Percentiles rank a stretch among this genome's conserved stretches.
phyloP scores from a whole-genome alignment of 1,284 basidiomycete species.

The Golubevia sp. region DNA sequence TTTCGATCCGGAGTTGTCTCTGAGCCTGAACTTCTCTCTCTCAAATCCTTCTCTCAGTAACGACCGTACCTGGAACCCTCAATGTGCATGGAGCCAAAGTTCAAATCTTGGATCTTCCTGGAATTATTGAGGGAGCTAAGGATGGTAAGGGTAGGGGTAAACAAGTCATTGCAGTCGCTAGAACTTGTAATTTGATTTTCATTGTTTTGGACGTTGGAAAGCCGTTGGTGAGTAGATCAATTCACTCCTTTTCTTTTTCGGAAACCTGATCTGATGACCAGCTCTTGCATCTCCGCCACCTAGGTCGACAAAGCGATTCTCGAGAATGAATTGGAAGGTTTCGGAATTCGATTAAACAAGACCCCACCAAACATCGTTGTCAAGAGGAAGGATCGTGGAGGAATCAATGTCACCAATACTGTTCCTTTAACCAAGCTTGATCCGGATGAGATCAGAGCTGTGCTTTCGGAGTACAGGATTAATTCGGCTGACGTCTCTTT shows the following conservation, averaged over 20 bases:
- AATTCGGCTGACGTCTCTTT: conserved; percentile 93
- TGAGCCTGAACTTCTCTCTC: conserved; percentile 61
- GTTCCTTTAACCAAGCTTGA: conserved; percentile 97
- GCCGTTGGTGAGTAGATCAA: conserved; percentile 73
- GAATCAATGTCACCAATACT: conserved; percentile 89
- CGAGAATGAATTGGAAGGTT: conserved; percentile 90
- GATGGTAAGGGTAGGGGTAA: conserved; percentile 97
- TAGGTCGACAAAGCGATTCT: conserved; percentile 83
- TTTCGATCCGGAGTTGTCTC: background rate
- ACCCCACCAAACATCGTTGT: conserved; percentile 81
- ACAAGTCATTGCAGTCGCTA: conserved; percentile 92
- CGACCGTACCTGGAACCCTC: conserved; percentile 89
- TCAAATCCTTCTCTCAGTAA: conserved; percentile 19
- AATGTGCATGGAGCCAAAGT: conserved; percentile 93
- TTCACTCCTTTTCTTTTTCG: no score
- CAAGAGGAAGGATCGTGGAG: conserved; percentile 90
- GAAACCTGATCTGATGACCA: background rate
- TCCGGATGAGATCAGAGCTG: conserved; percentile 93
- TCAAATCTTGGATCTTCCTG: conserved; percentile 71
- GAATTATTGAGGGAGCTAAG: conserved; percentile 98
- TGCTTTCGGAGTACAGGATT: conserved; percentile 86
- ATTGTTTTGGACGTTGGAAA: conserved; percentile 98
- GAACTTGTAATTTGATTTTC: conserved; percentile 98
- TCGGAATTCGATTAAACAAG: conserved; percentile 96
- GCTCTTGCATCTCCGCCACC: background rate